Base-by-base conservation (phyloP, 495 filamentous ascomycete species). In the Rusavskia elegans region DNA sequence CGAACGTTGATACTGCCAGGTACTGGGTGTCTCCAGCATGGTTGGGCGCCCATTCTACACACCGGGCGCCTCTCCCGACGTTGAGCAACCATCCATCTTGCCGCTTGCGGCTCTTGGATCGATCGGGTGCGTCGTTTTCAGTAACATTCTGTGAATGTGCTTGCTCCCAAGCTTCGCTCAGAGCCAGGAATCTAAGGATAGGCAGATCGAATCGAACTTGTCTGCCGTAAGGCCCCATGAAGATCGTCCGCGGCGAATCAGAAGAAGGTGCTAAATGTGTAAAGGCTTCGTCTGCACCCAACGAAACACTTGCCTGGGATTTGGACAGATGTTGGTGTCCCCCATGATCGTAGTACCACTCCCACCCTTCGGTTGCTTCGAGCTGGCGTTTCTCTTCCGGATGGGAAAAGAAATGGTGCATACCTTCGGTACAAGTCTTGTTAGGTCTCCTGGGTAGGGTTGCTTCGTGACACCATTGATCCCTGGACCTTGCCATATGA, bases 81-180 rank as follows among this genome's bases (percentile, higher is more conserved):
- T 78, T 76, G 27, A 83, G 50, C 25, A 82, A 61, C 76, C 78
- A 84, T 0, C 78, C 80, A 44, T 73, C 64, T 27, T 71, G 68
- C 13, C 45, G 61, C 9, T 27, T 35, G 37, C 27, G 27, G 40
- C 19, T 32, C 23, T 48, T 50, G 38, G 45, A 14, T 39, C 25
- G 4, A 41, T 59, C 45, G 27, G 50, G 51, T 45, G 17, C 30
- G 30, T 46, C 54, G 1, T 56, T 27, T 21, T 56, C 57, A 16
- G 45, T 44, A 11, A 38, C 35, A 17, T 48, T 39, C 13, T 19
- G 14, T n/a, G 8, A 19, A 30, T 36, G 45, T 44, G 52, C 53
- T 19, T 64, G 54, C 9, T 52, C 58, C 70, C 75, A 81, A 9
- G 71, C 66, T 20, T 70, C 58, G 6, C 65, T 64, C 51, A 77